Evolutionary conservation across 1,284 basidiomycete species (phyloP), one percentile per base, ranked within the genome.

Genomic region (Apiotrichum domesticum): DNA sequence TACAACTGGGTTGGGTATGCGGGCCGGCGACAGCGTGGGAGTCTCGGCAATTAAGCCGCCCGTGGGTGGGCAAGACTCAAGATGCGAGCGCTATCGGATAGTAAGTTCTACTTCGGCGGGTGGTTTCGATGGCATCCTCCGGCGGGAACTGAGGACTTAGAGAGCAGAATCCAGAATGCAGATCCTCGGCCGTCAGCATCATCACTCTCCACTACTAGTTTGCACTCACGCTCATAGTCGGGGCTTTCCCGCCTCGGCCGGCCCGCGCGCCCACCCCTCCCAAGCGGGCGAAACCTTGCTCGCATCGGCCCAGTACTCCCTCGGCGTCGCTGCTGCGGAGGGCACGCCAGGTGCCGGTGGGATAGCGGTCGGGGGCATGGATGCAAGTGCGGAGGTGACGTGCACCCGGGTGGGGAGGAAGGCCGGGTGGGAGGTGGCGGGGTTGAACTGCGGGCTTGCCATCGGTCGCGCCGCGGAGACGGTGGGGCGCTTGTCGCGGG

Each of bases 261-360:
- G 56, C 1, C 59, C 59, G 2, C 59, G 43, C 10, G 39, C 56
- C 59, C 59, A 61, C 7, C 59, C 59, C 33, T 61, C 59, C 59
- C 59, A 61, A 2, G 60, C 60, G 1, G 60, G 60, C n/a, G 57
- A 62, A 6, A 62, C 56, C 35, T 52, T 51, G 46, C 54, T 58
- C 6, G 56, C 13, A 40, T 61, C 56, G 7, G 41, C 42, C 59
- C 59, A 61, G 13, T 35, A 29, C 10, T 40, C 42, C 6, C 42
- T 43, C 3, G 54, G 54, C 13, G 54, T 8, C 9, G 34, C 10
- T 14, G 21, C 32, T 7, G 42, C 34, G 35, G 42, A 14, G 8
- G 51, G 34, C 34, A 39, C 15, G 51, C 35, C 8, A 5, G 32
- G 4, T 48, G 13, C 8, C 13, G 6, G 32, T 7, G 46, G 40